These are phyloP conservation scores for Brassica carinata DNA, from an alignment of 345 rosid genomes.

Conservation along the genomic window DNA sequence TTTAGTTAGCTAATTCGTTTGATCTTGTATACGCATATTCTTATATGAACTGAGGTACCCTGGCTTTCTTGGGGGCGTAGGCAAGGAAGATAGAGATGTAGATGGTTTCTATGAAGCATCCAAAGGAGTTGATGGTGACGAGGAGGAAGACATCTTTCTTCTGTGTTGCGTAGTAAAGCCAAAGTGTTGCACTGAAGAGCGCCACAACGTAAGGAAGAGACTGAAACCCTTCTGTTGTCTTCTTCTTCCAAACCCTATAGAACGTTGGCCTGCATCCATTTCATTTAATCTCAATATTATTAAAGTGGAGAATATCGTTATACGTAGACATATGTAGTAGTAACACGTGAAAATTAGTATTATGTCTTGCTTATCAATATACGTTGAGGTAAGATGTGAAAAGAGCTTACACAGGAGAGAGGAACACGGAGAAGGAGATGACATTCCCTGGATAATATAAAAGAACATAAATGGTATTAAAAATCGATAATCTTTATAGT, in stretches of 20 bases:
- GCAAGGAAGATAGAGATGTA: conserved; percentile 58
- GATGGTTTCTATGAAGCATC: conserved; percentile 63
- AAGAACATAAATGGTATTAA: conserved; percentile 20
- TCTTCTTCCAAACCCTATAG: conserved; percentile 59
- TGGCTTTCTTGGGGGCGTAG: conserved; percentile 54
- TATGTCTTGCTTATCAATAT: not conserved
- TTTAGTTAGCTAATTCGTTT: conserved; percentile 4
- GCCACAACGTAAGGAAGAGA: conserved; percentile 65
- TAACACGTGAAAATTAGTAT: not conserved
- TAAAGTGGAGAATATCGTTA: not conserved
- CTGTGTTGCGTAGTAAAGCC: conserved; percentile 64
- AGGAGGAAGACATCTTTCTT: conserved; percentile 41
- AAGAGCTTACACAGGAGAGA: conserved; percentile 70
- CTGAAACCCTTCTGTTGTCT: conserved; percentile 74
- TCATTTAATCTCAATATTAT: not conserved
- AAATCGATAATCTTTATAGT: not conserved
- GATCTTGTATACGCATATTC: not conserved
- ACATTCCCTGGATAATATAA: conserved; percentile 59
- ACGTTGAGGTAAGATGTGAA: not conserved
- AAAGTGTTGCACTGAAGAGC: conserved; percentile 67
- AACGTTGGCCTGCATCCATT: conserved; percentile 63
- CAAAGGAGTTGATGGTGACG: conserved; percentile 53
- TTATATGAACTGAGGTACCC: conserved; percentile 39
- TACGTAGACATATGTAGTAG: not conserved
- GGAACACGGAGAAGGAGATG: conserved; percentile 57